Conservation (phyloP, 2,329 filamentous ascomycete species). For the Fusarium sp. region DNA sequence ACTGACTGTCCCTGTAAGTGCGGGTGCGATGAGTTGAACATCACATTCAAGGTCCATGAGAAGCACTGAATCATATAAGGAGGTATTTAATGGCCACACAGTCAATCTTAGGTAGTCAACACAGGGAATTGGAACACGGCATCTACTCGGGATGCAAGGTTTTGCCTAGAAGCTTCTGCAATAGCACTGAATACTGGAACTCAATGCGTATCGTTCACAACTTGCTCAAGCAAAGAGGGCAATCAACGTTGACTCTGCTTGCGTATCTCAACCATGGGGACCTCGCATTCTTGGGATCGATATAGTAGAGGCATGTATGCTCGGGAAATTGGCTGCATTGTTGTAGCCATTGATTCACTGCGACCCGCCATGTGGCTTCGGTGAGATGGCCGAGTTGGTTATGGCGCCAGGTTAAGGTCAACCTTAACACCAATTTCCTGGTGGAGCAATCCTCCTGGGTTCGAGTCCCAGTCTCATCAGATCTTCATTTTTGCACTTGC, state of each 20-base stretch:
- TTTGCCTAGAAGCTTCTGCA: not conserved
- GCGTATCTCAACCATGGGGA: too few species aligned
- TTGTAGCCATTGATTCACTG: too few species aligned
- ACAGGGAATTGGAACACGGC: accelerated
- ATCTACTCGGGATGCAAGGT: accelerated
- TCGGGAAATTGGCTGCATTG: not conserved
- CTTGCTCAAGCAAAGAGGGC: accelerated
- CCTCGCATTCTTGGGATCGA: too few species aligned
- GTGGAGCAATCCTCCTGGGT: slow-evolving; percentile 2
- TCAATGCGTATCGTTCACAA: not conserved
- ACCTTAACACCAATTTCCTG: not conserved
- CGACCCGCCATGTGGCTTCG: not conserved
- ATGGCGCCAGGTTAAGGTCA: slow-evolving; percentile 11
- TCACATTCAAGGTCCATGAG: not conserved
- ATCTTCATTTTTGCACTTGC: not conserved
- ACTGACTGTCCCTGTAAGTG: not conserved
- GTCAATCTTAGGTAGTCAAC: accelerated
- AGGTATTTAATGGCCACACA: accelerated
- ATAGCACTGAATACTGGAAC: not conserved
- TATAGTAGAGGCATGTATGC: too few species aligned
- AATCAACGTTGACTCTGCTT: too few species aligned
- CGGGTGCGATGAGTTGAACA: not conserved
- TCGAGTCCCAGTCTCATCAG: not conserved
- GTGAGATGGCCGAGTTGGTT: slow-evolving; percentile 17
- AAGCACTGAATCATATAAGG: not conserved